Base-by-base conservation (phyloP, 495 filamentous ascomycete species). In the Penicillium egyptiacum region DNA sequence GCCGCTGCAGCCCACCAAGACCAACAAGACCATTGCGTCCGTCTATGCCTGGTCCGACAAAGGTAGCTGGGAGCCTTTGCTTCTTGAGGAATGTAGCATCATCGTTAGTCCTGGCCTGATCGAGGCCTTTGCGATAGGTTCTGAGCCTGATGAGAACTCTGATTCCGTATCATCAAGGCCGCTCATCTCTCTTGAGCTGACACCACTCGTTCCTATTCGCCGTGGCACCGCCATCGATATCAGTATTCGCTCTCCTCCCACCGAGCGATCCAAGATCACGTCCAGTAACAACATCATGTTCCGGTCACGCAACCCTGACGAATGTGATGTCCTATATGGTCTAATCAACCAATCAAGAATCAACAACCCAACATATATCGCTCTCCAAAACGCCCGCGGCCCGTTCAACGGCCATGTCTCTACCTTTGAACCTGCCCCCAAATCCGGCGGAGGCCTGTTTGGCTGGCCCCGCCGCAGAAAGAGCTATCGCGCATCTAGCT, bases 151-250 rank as follows among this genome's bases (percentile, higher is more conserved):
- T 22, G 46, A 57, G 16, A 53, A 45, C 33, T 56, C 58, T 4
- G 41, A 55, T n/a, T 63, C 74, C 12, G 70, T 70, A 19, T 76
- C 74, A 51, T 75, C 70, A 26, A 75, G 79, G 4, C 90, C 91
- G 4, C 75, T 96, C 1, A 75, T 98, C 49, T 85, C 84, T 3
- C 80, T 95, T 16, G 88, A 93, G 62, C 82, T 99, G 16, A 96
- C 92, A 1, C 94, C 94, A 0, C 74, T 94, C 11, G 92, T 96
- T 14, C 87, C 89, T 61, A 83, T 97, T 42, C 86, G 93, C 58
- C 86, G 90, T 45, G 92, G 92, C 50, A 97, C 89, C 19, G 92
- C 88, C 20, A 81, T 98, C 31, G 94, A 99, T 67, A 91, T 99
- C 49, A 92, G 93, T 47, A 91, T 99, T 62, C 85, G 89, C 43